A percentile compares a stretch with the other conserved stretches of the same genome.
Evolutionary conservation across 805 yeast species (phyloP).

Genomic region (Candida bentonensis): DNA sequence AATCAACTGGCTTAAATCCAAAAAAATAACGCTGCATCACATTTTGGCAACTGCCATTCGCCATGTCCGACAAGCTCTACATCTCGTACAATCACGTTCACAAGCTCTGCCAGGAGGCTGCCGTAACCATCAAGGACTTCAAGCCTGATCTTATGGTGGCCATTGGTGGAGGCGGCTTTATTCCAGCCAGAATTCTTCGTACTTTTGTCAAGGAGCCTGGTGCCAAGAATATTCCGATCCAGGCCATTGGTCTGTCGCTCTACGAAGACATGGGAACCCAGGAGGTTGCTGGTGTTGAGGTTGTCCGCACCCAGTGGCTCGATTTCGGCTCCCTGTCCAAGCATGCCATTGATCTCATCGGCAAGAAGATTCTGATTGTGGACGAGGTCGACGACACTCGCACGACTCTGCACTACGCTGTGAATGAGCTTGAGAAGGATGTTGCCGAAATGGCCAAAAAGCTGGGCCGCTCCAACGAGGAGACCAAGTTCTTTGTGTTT

Average conservation of each 20-base stretch:
- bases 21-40: too few relatives aligned
- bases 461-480: slow-evolving; percentile 43
- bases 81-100: slow-evolving; percentile 72
- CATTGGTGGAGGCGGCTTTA: slow-evolving; percentile 93
- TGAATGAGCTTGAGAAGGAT: slow-evolving; percentile 57
- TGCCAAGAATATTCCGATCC: slow-evolving; percentile 77
- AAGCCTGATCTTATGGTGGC: slow-evolving; percentile 88
- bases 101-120: slow-evolving; percentile 64
- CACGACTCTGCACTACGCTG: slow-evolving; percentile 77
- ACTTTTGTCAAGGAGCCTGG: slow-evolving; percentile 84
- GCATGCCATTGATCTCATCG: slow-evolving; percentile 64
- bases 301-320: slow-evolving; percentile 80
- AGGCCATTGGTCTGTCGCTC: slow-evolving; percentile 85
- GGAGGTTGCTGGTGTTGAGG: slow-evolving; percentile 61
- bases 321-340: slow-evolving; percentile 60
- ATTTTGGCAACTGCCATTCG: not conserved
- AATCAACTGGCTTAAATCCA: too few relatives aligned
- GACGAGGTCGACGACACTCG: slow-evolving; percentile 91
- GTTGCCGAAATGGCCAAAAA: slow-evolving; percentile 45
- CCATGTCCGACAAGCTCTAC: slow-evolving; percentile 27
- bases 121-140: slow-evolving; percentile 40
- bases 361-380: slow-evolving; percentile 67
- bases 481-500: slow-evolving; percentile 58
- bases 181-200: slow-evolving; percentile 92
- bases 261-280: slow-evolving; percentile 66